Base-by-base conservation (phyloP, 495 filamentous ascomycete species). In the Alectoria sarmentosa region DNA sequence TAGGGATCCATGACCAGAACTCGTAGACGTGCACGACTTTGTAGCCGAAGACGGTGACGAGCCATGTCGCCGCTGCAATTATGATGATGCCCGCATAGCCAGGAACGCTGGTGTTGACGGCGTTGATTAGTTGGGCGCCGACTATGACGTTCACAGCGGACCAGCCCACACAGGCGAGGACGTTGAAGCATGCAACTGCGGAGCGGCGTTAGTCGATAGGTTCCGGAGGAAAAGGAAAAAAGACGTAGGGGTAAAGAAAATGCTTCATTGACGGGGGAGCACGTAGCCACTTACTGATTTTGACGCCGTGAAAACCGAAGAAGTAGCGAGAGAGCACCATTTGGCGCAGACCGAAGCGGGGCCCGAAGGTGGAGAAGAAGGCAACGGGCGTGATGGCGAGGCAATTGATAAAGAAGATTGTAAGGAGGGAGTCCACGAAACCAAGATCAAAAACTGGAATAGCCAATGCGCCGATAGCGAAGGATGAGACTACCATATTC, bases 311-410 rank as follows among this genome's bases (percentile, higher is more conserved):
- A 75, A 82, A 91, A 48, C 89, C 90, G 70, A 91, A 93, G 78
- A 79, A 95, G 76, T 88, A 92, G 32, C 90, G 79, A 8, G 88
- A 90, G n/a, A 93, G 80, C 7, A 92, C 85, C 87, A 95, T 91
- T 75, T 95, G 90, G 52, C 90, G 85, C 61, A 95, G 76, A 13
- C 90, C 90, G 71, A 92, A 92, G 9, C 74, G 73, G 19, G 90
- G 86, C 9, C 90, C 90, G 66, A 92, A 91, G 30, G 86, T 88
- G 5, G 86, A 87, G 78, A 91, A 92, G 78, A 89, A 89, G 79
- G 84, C 87, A 19, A 91, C 88, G 21, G 89, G 88, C 61, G 88
- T 70, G 39, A 89, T 80, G 54, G 87, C 89, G 30, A 93, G 79
- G 14, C 90, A 66, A 72, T 92, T 95, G 80, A 92, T 83, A 76